Evolutionary conservation across 768 basidiomycete species (phyloP), one percentile per base, ranked within the genome.

Genomic region (Tulasnella sp.): DNA sequence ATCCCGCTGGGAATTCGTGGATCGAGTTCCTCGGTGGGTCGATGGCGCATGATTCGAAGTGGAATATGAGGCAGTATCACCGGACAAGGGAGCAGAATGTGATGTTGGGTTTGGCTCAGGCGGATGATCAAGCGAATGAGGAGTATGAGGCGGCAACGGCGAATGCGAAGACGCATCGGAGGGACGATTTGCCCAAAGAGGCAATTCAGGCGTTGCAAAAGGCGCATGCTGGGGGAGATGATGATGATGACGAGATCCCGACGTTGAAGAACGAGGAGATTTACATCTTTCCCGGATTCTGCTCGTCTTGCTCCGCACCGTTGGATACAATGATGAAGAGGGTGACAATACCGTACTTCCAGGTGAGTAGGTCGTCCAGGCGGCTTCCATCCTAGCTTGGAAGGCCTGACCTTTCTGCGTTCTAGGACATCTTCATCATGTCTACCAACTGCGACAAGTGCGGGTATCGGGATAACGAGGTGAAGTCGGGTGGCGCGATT

Each of bases 391-490:
- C n/a, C n/a, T n/a, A n/a, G n/a, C n/a, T n/a, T n/a, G n/a, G n/a
- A n/a, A n/a, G n/a, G n/a, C n/a, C n/a, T n/a, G n/a, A n/a, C n/a
- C n/a, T n/a, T n/a, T n/a, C n/a, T n/a, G n/a, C n/a, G n/a, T n/a
- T n/a, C n/a, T 63, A 96, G 94, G 93, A 99, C 66, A 85, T 92
- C 58, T 73, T 98, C 56, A 95, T 98, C 73, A 97, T 97, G 93
- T 95, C 95, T 23, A 94, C 94, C 4, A 97, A 96, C 70, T 98
- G 96, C 70, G 90, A 93, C 60, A 72, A 74, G 53, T 99, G 96
- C 71, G 96, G 96, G 1, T 99, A 98, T 72, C 79, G 90, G 60
- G 96, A 99, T 72, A 98, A 94, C 67, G 96, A 99, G 73, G 87
- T 99, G 67, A 99, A 99, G 71, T 88, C 91, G 4, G 91, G 95